Evolutionary conservation across 2,329 filamentous ascomycete genomes (phyloP).

Genomic region (Scolecobasidium constrictum): DNA sequence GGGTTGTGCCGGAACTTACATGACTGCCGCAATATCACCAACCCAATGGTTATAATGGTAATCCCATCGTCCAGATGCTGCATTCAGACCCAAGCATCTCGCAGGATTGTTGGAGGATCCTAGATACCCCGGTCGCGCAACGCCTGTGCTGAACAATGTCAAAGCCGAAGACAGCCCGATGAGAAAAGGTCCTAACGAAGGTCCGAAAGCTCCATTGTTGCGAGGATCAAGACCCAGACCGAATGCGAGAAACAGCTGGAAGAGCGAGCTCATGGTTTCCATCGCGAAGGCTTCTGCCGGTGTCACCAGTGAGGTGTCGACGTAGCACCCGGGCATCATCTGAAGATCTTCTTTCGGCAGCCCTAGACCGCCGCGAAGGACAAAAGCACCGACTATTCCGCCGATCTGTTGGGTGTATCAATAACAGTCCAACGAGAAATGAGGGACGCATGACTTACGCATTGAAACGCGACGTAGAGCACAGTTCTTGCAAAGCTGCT

Average conservation of each 20-base stretch:
- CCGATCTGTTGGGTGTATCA: too few species aligned
- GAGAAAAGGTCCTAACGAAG: slow-evolving; percentile 7
- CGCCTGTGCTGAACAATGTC: slow-evolving; percentile 4
- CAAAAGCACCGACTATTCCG: slow-evolving; percentile 4
- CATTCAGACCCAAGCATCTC: slow-evolving; percentile 9
- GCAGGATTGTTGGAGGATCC: slow-evolving; percentile 7
- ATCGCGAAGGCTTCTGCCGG: slow-evolving; percentile 8
- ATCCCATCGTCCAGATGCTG: slow-evolving; percentile 6
- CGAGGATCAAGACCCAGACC: slow-evolving; percentile 11
- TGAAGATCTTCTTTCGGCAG: background rate
- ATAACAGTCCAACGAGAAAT: too few species aligned
- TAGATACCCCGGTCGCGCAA: slow-evolving; percentile 8
- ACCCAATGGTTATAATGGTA: slow-evolving; percentile 12
- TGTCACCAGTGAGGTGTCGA: slow-evolving; percentile 4
- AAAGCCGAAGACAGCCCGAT: slow-evolving; percentile 7
- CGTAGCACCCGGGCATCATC: slow-evolving; percentile 8
- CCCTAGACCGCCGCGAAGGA: slow-evolving; percentile 7
- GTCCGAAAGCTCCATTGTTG: slow-evolving; percentile 3
- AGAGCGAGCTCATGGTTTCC: slow-evolving; percentile 7
- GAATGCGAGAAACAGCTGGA: slow-evolving; percentile 11
- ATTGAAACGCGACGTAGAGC: slow-evolving; percentile 9
- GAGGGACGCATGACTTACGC: too few species aligned
- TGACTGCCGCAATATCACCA: slow-evolving; percentile 1
- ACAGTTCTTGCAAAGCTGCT: slow-evolving; percentile 6
- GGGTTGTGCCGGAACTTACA: background rate